Evolutionary conservation across 345 rosid genomes (phyloP), one percentile per base, ranked within the genome.

Genomic region (Citrus medica): DNA sequence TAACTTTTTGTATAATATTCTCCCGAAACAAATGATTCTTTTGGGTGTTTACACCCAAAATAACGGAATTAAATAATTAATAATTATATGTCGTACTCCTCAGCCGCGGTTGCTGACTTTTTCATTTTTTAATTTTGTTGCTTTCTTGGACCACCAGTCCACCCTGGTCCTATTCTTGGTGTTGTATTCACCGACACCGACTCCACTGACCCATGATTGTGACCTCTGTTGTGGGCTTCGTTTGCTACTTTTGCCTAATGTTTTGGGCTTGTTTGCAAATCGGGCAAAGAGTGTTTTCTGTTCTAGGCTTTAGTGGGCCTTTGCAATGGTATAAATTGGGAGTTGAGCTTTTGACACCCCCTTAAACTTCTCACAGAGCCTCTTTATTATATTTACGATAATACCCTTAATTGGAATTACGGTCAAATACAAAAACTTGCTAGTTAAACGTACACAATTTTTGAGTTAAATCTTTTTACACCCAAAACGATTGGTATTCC

Each of bases 21-120:
- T 21, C 21, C 32, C 30, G 32, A 59, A 73, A 38, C 55, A 6
- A 6, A 73, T 35, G 42, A 55, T 21, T 13, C 16, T 53, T 55
- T 71, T 30, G 32, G 48, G 46, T 19, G 27, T 30, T 37, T 67
- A 9, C 37, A 37, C 17, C 25, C 56, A 19, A 25, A 60, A 17
- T 3, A 1, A 5, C 0, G 9, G 17, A 60, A 17, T 7, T 0
- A 5, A 3, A 19, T 9, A 16, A 10, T 33, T 9, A 8, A 6
- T 19, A 5, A 7, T 32, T 5, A 9, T 10, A 7, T 19, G 22
- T 7, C 5, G 63, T 6, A n/a, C 14, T 2, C 19, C 58, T 46
- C 4, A 32, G 79, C 27, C 73, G 72, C 19, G 9, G 32, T 66
- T 55, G 73, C 24, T 67, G 79, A 76, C 79, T 76, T 37, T 22